Conservation (phyloP, 2,329 filamentous ascomycete genomes). For the Fusarium metavorans region DNA sequence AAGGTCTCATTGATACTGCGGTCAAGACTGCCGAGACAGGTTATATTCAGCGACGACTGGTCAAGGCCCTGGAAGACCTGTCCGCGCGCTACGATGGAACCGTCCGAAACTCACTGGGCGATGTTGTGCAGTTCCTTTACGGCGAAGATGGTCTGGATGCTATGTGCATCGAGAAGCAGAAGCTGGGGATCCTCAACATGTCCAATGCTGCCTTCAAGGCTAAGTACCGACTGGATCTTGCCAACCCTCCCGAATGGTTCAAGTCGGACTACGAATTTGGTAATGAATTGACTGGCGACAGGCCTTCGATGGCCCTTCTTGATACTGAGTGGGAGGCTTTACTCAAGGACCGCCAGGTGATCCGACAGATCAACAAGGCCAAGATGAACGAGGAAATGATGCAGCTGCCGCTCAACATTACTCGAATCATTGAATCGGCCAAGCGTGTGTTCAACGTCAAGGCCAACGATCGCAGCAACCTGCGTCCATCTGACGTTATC, state of each 20-base stretch:
- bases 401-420: conserved; percentile 92
- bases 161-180: conserved; percentile 92
- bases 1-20: conserved; percentile 99
- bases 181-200: conserved; percentile 86
- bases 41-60: conserved; percentile 97
- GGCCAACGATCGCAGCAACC: conserved; percentile 85
- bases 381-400: conserved; percentile 86
- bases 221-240: conserved; percentile 85
- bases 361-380: conserved; percentile 75
- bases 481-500: conserved; percentile 89
- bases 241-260: conserved; percentile 70
- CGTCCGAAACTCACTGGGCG: conserved; percentile 94
- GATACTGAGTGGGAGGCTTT: conserved; percentile 91
- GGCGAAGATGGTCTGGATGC: conserved; percentile 97
- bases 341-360: conserved; percentile 76
- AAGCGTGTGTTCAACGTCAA: conserved; percentile 93
- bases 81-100: conserved; percentile 98
- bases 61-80: conserved; percentile 97
- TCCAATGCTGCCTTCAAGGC: conserved; percentile 82
- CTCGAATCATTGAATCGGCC: conserved; percentile 90
- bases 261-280: conserved; percentile 75
- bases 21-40: conserved; percentile 99
- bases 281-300: conserved; percentile 86
- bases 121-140: conserved; percentile 97
- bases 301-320: conserved; percentile 86